Evolutionary conservation across 257 asterid genomes (phyloP).

Genomic region (Ilex aquifolium): DNA sequence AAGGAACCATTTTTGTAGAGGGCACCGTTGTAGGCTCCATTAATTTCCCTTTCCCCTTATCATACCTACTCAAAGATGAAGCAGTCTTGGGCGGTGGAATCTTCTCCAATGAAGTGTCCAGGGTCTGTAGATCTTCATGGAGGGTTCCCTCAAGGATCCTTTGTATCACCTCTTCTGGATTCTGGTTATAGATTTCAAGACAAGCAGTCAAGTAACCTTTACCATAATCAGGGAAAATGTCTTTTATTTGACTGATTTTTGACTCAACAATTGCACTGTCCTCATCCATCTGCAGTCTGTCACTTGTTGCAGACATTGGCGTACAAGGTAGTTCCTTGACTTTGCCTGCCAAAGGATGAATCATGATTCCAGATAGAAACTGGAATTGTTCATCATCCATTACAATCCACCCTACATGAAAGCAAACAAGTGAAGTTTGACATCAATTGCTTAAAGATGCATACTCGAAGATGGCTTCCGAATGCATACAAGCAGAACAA

Average conservation of each 20-base stretch:
- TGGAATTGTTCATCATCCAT: slow-evolving; percentile 68
- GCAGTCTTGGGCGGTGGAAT: slow-evolving; percentile 45
- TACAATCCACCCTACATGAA: slow-evolving; percentile 72
- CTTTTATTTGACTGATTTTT: slow-evolving; percentile 87
- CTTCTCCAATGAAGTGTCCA: slow-evolving; percentile 54
- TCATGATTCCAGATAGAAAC: slow-evolving; percentile 50
- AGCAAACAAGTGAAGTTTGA: background rate
- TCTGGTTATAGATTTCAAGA: slow-evolving; percentile 85
- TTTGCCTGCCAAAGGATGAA: slow-evolving; percentile 32
- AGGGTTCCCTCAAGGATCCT: slow-evolving; percentile 89
- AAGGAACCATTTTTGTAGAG: slow-evolving; percentile 19
- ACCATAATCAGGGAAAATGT: slow-evolving; percentile 87
- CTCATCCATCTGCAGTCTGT: slow-evolving; percentile 45
- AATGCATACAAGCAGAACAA: background rate
- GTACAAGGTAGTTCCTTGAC: slow-evolving; percentile 14
- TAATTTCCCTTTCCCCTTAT: slow-evolving; percentile 78
- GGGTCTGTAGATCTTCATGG: slow-evolving; percentile 67
- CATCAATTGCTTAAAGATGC: background rate
- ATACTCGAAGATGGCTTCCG: background rate
- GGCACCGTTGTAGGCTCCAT: slow-evolving; percentile 31
- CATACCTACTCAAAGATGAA: slow-evolving; percentile 26
- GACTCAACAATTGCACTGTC: slow-evolving; percentile 73
- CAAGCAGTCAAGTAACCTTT: slow-evolving; percentile 81
- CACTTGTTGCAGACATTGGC: slow-evolving; percentile 24
- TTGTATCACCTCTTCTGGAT: slow-evolving; percentile 91